Evolutionary conservation across 116 monocot species (phyloP), one percentile per base, ranked within the genome.

Genomic region (Phalaenopsis hybrid): DNA sequence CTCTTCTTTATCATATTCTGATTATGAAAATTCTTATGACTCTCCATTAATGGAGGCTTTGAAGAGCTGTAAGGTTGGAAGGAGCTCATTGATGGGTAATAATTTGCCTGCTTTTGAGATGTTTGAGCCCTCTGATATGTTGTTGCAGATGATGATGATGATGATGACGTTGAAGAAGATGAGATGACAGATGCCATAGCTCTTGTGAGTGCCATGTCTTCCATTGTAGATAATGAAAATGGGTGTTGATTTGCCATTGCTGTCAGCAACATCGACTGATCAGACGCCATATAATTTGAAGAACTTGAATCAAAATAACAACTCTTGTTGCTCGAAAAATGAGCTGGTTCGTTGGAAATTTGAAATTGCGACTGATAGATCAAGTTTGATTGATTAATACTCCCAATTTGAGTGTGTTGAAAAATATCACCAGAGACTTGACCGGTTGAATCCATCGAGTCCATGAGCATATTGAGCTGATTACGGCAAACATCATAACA

Each of bases 1-100:
- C 58, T 15, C 20, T 23, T 79, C 79, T 79, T 79, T 11, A 79
- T 79, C 79, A 79, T 79, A 20, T 61, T 59, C n/a, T 79, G 79
- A 1, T 43, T 21, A 6, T 43, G 41, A 20, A 44, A 23, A 34
- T 34, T 59, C 41, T 61, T 43, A 37, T 37, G 6, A 44, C 31
- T 79, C 15, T 44, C 79, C 7, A 43, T 12, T 46, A 34, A 11
- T 33, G 55, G 57, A 61, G 63, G 37, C 21, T 31, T 23, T 4
- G 43, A 79, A 43, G 63, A 79, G 49, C 59, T 61, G 61, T 79
- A 79, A 61, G 79, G 79, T 43, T 61, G 33, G 44, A 79, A 79
- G 20, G 79, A 28, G 21, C 75, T n/a, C 20, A 48, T 75, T 72
- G 67, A 25, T 0, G 23, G 65, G 67, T 9, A 28, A 25, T 67